Conservation (phyloP, 169 alveolate genomes). For the Plasmodium relictum region DNA sequence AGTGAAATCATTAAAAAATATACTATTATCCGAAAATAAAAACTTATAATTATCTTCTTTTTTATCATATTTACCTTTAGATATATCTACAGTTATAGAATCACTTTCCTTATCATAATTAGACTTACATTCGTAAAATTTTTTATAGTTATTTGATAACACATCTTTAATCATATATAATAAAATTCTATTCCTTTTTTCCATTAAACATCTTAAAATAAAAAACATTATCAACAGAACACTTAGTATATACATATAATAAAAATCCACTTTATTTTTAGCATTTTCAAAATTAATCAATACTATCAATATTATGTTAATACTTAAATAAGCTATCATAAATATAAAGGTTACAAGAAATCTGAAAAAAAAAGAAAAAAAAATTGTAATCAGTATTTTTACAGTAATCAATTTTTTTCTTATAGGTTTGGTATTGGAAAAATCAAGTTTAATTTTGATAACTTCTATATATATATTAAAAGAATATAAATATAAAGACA, state of each 20-base stretch:
- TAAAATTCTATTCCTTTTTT: constrained; percentile 44
- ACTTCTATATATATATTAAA: no score
- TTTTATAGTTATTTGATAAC: constrained; percentile 11
- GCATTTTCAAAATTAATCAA: neutral
- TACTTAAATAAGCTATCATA: constrained; percentile 17
- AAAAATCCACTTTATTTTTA: constrained; percentile 11
- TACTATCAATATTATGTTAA: constrained; percentile 7
- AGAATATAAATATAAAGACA: neutral
- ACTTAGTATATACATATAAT: constrained; percentile 35
- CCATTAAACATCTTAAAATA: constrained; percentile 38
- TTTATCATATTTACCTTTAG: constrained; percentile 37
- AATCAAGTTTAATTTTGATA: no score
- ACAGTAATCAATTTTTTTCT: no score
- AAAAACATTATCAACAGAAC: constrained; percentile 43
- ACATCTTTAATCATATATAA: constrained; percentile 34
- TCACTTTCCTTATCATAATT: constrained; percentile 22
- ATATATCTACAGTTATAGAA: constrained; percentile 47
- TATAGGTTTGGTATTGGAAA: no score
- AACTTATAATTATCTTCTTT: constrained; percentile 32
- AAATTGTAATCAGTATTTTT: neutral
- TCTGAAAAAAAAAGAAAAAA: constrained; percentile 13
- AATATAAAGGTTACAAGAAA: constrained; percentile 20
- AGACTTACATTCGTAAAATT: neutral
- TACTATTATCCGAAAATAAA: constrained; percentile 56
- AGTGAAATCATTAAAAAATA: constrained; percentile 63